Conservation (phyloP, 2,329 filamentous ascomycete species). For the Ilyonectria sp. region DNA sequence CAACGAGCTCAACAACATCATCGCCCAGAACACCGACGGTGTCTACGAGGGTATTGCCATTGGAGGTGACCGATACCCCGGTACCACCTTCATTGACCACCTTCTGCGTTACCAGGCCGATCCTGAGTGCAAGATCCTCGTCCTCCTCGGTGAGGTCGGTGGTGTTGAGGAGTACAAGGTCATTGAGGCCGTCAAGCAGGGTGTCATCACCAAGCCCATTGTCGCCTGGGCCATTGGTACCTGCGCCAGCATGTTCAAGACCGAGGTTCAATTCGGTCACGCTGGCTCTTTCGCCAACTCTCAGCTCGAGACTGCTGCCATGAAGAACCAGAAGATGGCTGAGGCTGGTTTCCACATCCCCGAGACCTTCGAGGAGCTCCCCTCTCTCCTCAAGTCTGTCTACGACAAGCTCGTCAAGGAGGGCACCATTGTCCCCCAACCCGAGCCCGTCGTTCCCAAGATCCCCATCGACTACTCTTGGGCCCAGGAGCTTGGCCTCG, state of each 20-base stretch:
- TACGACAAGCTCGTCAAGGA: slow-evolving; percentile 91
- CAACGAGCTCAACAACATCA: slow-evolving; percentile 99
- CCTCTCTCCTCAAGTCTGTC: slow-evolving; percentile 80
- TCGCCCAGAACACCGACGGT: slow-evolving; percentile 95
- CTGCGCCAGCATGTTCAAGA: slow-evolving; percentile 99
- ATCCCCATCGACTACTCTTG: slow-evolving; percentile 99
- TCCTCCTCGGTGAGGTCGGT: slow-evolving; percentile 97
- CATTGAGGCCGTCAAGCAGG: slow-evolving; percentile 96
- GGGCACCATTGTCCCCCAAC: slow-evolving; percentile 86
- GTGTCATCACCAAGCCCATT: slow-evolving; percentile 96
- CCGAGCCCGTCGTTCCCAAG: slow-evolving; percentile 96
- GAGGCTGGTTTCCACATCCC: slow-evolving; percentile 96
- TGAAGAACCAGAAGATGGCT: slow-evolving; percentile 97
- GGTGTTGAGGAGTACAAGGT: slow-evolving; percentile 99
- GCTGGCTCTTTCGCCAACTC: slow-evolving; percentile 99
- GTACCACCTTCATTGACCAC: slow-evolving; percentile 99
- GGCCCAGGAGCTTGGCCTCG: slow-evolving; percentile 98
- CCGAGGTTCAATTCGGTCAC: slow-evolving; percentile 99
- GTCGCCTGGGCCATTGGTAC: slow-evolving; percentile 99
- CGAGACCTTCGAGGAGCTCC: slow-evolving; percentile 97
- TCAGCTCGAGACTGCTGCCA: slow-evolving; percentile 94
- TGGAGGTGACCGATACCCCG: slow-evolving; percentile 98
- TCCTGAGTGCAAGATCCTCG: slow-evolving; percentile 96
- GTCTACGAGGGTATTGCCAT: slow-evolving; percentile 99
- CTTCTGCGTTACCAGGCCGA: slow-evolving; percentile 96